Base-by-base conservation (phyloP, 2,329 filamentous ascomycete genomes). In the Colletotrichum phormii region DNA sequence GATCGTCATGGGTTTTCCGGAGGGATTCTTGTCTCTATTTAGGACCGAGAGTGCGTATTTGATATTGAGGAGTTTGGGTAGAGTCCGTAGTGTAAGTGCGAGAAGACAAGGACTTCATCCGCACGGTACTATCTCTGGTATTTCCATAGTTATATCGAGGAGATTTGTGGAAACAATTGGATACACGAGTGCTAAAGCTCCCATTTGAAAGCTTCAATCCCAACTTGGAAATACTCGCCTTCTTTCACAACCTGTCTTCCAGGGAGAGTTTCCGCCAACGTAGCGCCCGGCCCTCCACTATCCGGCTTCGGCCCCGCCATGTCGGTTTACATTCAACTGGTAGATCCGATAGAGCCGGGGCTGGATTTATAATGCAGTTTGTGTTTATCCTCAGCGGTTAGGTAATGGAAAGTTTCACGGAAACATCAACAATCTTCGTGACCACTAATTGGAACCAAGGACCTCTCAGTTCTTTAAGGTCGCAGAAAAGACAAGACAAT, bases 221-320 rank as follows among this genome's bases (percentile, higher is more conserved):
- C 26, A 26, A 26, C 26, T 26, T 26, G 26, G 26, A 49, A 49
- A 49, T 49, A 49, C 18, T 49, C 42, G 42, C 42, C 42, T 9
- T 7, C 18, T 5, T n/a, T 49, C 6, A 3, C 18, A 49, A 49
- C 6, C 42, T 49, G 18, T 15, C 42, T 6, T 46, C 18, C 15
- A n/a, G 8, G 26, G 22, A 60, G 22, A n/a, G 22, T 67, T 49
- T 49, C 54, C 42, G n/a, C 46, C 31, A 24, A 22, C 1, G 15
- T 18, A 24, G 51, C 9, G 29, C 18, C 65, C 59, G 49, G 12
- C 59, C 67, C 67, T 71, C 67, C 57, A 61, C 68, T 57, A 67
- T 37, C 68, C 68, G 68, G 35, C 35, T 22, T 6, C 63, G 55
- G 63, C 67, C 55, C 67, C 67, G 26, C 67, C 42, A 11, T n/a